Base-by-base conservation (phyloP, 768 basidiomycete genomes). In the Amanita jacksonii region DNA sequence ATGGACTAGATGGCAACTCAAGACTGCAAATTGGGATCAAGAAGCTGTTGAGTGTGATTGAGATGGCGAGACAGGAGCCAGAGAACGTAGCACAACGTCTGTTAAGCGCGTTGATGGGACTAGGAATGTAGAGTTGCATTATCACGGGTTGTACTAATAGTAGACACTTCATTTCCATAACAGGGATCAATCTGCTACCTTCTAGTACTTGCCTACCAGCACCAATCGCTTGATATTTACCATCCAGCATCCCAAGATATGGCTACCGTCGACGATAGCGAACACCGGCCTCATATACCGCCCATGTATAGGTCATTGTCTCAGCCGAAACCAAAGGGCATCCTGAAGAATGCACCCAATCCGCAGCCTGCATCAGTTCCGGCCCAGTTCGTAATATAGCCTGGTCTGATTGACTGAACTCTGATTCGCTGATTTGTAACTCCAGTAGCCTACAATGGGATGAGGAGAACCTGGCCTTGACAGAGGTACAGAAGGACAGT, bases 61-160 rank as follows among this genome's bases (percentile, higher is more conserved):
- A 99, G 72, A 97, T 96, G 93, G 88, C 93, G 38, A 73, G 94
- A 55, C 96, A 98, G 65, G 94, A 96, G 56, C 89, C 89, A 1
- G 81, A 87, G 39, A 81, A 79, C 49, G 84, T 80, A 12, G 86
- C 77, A 22, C 78, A 82, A 54, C 70, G 87, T 47, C 61, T 91
- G 47, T 73, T 72, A 45, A 70, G 68, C 37, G 78, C 76, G 28
- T 59, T 89, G 43, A 70, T 85, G 66, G 78, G 72, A 8, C 55
- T 83, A 45, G 61, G 64, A 40, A 65, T 62, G 57, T 62, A 48
- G 50, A 19, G 5, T 25, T 25, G 39, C 23, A 10, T 9, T 12
- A 42, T n/a, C n/a, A n/a, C n/a, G n/a, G n/a, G n/a, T n/a, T n/a
- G n/a, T n/a, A n/a, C n/a, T n/a, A n/a, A n/a, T n/a, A n/a, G n/a